Conservation (phyloP, 169 alveolate species). For the Theileria luwenshuni region DNA sequence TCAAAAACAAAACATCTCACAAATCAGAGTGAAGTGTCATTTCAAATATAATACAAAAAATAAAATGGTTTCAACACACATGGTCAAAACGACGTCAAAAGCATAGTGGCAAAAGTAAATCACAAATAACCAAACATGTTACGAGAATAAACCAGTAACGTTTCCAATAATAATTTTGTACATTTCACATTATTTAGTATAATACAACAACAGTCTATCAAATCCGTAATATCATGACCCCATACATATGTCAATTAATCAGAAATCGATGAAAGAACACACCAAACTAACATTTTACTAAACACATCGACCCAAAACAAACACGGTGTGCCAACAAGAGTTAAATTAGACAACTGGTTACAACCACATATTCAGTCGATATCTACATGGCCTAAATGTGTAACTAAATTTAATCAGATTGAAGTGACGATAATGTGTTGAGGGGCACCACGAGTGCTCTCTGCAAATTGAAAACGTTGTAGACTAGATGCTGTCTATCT, state of each 20-base stretch:
- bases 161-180: not conserved
- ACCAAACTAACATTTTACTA: conserved; percentile 4
- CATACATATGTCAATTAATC: not conserved
- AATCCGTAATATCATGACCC: conserved; percentile 7
- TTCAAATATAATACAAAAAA: conserved; percentile 16
- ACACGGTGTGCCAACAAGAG: not conserved
- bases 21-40: not conserved
- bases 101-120: not conserved
- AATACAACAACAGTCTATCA: conserved; percentile 4
- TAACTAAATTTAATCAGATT: conserved; percentile 31
- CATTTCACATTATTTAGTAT: conserved; percentile 7
- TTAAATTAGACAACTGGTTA: too few relatives aligned
- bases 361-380: too few relatives aligned
- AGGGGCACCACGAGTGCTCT: conserved; percentile 52
- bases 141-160: not conserved
- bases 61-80: conserved; percentile 10
- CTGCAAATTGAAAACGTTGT: conserved; percentile 57
- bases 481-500: conserved; percentile 37
- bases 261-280: not conserved
- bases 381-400: not conserved
- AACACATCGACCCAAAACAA: not conserved
- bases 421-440: conserved; percentile 22
- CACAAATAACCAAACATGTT: conserved; percentile 7
- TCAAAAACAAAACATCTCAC: not conserved
- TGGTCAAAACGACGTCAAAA: conserved; percentile 11